Percentiles rank a stretch among this genome's conserved stretches.
Conservation (phyloP, 2,329 filamentous ascomycete genomes). For the Botryotinia narcissicola region DNA sequence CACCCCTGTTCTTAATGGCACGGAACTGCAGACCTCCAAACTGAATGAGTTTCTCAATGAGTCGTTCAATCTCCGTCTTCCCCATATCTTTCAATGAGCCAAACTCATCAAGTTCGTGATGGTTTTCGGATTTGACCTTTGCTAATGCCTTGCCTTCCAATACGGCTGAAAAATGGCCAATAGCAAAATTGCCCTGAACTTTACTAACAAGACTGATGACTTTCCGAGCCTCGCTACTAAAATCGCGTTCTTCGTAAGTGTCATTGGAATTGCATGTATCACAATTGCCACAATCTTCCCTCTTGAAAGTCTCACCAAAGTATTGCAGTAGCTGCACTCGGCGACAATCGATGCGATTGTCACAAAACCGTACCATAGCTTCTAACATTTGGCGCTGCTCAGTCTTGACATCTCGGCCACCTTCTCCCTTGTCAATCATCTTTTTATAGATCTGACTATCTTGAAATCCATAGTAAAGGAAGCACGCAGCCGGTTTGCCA, state of each 20-base stretch:
- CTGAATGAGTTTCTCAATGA: conserved; percentile 70
- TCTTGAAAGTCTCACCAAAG: conserved; percentile 81
- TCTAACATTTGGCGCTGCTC: conserved; percentile 83
- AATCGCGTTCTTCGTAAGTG: conserved; percentile 70
- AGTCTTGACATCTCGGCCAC: conserved; percentile 74
- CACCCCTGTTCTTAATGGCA: conserved; percentile 59
- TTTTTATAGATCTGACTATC: conserved; percentile 72
- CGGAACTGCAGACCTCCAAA: conserved; percentile 73
- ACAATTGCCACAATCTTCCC: conserved; percentile 71
- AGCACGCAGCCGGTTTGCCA: conserved; percentile 82
- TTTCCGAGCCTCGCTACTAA: conserved; percentile 69
- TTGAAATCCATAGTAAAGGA: conserved; percentile 80
- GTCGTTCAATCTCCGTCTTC: conserved; percentile 71
- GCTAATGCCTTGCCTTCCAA: conserved; percentile 67
- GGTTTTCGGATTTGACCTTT: conserved; percentile 48
- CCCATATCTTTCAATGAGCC: conserved; percentile 69
- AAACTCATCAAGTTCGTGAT: conserved; percentile 48
- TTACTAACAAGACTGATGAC: conserved; percentile 66
- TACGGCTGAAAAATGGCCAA: conserved; percentile 80
- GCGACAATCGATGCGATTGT: conserved; percentile 84
- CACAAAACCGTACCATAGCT: conserved; percentile 81
- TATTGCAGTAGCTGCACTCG: conserved; percentile 87
- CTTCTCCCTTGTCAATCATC: conserved; percentile 82
- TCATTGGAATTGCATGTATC: conserved; percentile 83
- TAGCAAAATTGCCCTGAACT: conserved; percentile 61